A percentile compares a stretch with the other conserved stretches of the same genome.
These are phyloP conservation scores for Fusarium stilboides DNA, from an alignment of 2,329 filamentous ascomycete species.

Conservation along the genomic window DNA sequence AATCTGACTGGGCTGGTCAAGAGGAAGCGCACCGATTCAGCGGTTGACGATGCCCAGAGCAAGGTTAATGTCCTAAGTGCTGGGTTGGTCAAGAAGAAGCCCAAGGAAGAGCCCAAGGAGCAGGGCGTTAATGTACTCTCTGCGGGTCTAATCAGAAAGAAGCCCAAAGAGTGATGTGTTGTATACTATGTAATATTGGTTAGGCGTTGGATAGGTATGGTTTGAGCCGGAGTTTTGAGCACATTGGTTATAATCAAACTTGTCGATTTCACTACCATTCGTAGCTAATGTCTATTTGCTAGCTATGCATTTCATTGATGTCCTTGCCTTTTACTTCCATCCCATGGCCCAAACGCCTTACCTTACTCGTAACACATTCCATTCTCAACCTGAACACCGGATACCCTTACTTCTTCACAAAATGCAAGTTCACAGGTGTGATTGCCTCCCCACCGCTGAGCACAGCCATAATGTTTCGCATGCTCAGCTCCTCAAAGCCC, in stretches of 20 bases:
- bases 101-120: conserved; percentile 57
- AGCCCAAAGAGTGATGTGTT: conserved; percentile 61
- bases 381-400: no score
- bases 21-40: conserved; percentile 59
- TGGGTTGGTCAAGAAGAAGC: conserved; percentile 68
- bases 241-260: conserved; percentile 19
- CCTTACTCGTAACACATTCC: not conserved
- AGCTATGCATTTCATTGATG: conserved; percentile 1
- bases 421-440: conserved; percentile 75
- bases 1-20: conserved; percentile 66
- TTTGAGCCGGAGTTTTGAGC: conserved; percentile 38
- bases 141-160: conserved; percentile 69
- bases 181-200: conserved; percentile 6
- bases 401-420: conserved; percentile 53
- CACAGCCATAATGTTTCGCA: conserved; percentile 76
- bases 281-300: conserved; percentile 9
- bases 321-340: not conserved
- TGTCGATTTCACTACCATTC: conserved; percentile 1
- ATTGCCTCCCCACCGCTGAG: conserved; percentile 66
- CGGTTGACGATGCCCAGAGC: conserved; percentile 30
- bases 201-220: conserved; percentile 27
- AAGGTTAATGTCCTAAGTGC: conserved; percentile 64
- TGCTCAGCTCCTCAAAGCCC: conserved; percentile 77
- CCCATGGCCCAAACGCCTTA: conserved; percentile 13
- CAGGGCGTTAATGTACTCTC: conserved; percentile 63